Conservation (phyloP, 495 filamentous ascomycete genomes). For the Massariosphaeria phaeospora region DNA sequence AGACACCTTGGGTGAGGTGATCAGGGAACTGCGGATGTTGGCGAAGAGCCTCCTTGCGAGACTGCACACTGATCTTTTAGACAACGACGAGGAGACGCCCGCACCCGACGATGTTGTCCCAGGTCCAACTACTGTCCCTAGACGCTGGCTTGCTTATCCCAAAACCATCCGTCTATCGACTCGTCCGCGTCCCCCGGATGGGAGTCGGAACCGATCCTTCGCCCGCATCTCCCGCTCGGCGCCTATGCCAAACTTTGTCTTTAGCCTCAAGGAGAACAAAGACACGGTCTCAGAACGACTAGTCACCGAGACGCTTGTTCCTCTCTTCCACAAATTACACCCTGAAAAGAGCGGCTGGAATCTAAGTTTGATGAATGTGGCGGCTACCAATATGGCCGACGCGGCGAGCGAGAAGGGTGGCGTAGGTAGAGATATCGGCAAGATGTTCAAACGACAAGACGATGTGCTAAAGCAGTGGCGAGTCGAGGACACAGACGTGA, state of each 20-base stretch:
- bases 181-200: constrained; percentile 56
- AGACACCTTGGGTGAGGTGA: constrained; percentile 55
- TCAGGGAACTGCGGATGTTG: constrained; percentile 59
- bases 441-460: constrained; percentile 53
- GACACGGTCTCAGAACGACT: constrained; percentile 61
- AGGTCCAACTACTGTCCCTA: not conserved
- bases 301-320: constrained; percentile 60
- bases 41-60: constrained; percentile 66
- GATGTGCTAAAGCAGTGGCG: constrained; percentile 60
- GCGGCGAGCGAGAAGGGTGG: constrained; percentile 44
- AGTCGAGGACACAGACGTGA: constrained; percentile 42
- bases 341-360: constrained; percentile 67
- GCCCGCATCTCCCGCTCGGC: constrained; percentile 64
- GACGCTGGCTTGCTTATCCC: constrained; percentile 63
- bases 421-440: constrained; percentile 41
- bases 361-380: constrained; percentile 76
- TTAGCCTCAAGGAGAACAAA: constrained; percentile 53
- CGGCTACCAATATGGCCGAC: constrained; percentile 77
- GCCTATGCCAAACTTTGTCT: constrained; percentile 64
- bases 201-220: constrained; percentile 47
- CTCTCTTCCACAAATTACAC: constrained; percentile 70
- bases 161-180: constrained; percentile 74
- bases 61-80: constrained; percentile 71
- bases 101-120: not conserved
- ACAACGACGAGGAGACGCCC: constrained; percentile 44